Conservation (phyloP, 176 grass and related monocot genomes). For the Olyra latifolia region DNA sequence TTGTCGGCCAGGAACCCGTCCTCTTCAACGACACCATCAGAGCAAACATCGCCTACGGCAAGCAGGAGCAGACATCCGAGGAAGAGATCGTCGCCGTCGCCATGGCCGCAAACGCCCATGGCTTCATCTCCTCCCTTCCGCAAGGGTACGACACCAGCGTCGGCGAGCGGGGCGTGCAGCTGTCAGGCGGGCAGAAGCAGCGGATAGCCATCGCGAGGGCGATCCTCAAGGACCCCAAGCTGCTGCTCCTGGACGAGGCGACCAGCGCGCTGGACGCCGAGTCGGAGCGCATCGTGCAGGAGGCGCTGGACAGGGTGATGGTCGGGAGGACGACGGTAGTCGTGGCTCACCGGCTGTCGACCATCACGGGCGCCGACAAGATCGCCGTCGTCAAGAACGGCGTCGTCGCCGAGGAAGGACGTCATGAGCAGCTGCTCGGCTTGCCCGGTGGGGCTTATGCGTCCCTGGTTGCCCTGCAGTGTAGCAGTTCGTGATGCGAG, state of each 20-base stretch:
- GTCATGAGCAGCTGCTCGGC: conserved; percentile 37
- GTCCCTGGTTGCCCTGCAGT: conserved; percentile 49
- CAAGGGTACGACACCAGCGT: conserved; percentile 61
- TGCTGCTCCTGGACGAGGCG: conserved; percentile 64
- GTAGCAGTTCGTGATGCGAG: conserved; percentile 25
- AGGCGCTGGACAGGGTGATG: conserved; percentile 53
- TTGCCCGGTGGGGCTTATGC: conserved; percentile 37
- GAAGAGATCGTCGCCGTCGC: conserved; percentile 66
- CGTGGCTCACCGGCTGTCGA: conserved; percentile 51
- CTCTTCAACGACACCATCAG: conserved; percentile 69
- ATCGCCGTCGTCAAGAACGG: conserved; percentile 54
- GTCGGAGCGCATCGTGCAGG: conserved; percentile 59
- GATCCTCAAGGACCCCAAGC: conserved; percentile 43
- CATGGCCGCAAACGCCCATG: conserved; percentile 55
- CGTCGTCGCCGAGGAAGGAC: conserved; percentile 47
- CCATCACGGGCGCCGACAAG: conserved; percentile 44
- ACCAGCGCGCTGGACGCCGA: conserved; percentile 63
- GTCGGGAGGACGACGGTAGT: conserved; percentile 47
- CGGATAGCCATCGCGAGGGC: conserved; percentile 73
- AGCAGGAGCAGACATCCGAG: conserved; percentile 46
- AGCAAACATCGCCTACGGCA: conserved; percentile 72
- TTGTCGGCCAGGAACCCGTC: conserved; percentile 71
- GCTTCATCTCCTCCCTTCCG: conserved; percentile 60
- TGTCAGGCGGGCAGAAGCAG: conserved; percentile 73
- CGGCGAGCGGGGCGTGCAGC: conserved; percentile 62